Evolutionary conservation across 1,139 yeast genomes (phyloP), one percentile per base, ranked within the genome.

Genomic region (Blastobotrys petasosporus): DNA sequence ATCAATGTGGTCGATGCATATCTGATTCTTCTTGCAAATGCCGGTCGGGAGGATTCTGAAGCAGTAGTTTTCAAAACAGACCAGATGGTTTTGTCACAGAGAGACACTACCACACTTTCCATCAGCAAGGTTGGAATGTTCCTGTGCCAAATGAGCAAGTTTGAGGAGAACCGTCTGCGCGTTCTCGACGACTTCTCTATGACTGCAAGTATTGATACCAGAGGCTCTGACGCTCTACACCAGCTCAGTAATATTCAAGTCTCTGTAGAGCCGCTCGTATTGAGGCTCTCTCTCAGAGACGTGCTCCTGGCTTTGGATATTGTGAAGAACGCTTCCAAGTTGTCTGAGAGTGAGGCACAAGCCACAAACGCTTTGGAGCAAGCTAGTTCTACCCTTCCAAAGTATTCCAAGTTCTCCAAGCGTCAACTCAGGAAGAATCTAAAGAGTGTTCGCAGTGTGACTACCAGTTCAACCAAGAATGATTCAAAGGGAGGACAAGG

Each of bases 31-130:
- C 68, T 94, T 42, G 95, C 96, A 0, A 87, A 90, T 61, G 86
- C 96, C 1, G 73, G 83, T 1, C 69, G 73, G 10, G 60, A 65
- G 1, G 76, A 81, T 52, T 79, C 95, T 0, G 95, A 90, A 57
- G 98, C 98, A 0, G 75, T 92, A 50, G 96, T 92, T 1, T 84
- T 92, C 65, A 85, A 86, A 56, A 80, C 88, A 13, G 94, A 84
- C 48, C 96, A 90, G 58, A 66, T 90, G 7, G 68, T 85, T 40
- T 59, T 87, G 3, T 76, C 92, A 0, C 80, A 85, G 51, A 88
- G 85, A 57, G 78, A 80, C 50, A 60, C 65, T 8, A 63, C 74
- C 10, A 77, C 90, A 1, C 63, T 88, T 7, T 80, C 90, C 13
- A 82, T 86, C 0, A 78, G 82, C 54, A 85, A 85, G 51, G 77